A percentile compares a stretch with the other conserved stretches of the same genome.
Evolutionary conservation across 441 rosid genomes (phyloP).

Genomic region (Dalechampia spathulata): DNA sequence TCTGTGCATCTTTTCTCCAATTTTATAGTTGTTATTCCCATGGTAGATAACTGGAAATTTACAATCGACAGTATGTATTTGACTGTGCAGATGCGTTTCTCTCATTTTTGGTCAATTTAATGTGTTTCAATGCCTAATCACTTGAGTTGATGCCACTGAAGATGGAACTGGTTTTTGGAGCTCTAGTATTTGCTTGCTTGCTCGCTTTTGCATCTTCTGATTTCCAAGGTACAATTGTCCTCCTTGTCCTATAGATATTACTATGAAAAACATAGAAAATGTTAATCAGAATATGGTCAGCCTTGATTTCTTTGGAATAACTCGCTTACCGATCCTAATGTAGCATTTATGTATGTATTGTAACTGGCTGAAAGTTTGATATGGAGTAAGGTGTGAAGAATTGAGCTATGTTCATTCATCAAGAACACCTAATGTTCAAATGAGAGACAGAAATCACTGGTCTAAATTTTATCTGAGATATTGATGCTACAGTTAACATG

Average conservation of each 20-base stretch:
- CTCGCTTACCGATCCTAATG: background rate
- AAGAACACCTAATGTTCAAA: background rate
- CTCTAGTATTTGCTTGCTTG: conserved; percentile 39
- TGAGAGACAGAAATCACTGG: background rate
- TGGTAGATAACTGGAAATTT: background rate
- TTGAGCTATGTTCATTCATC: background rate
- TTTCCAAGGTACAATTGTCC: conserved; percentile 51
- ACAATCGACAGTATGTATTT: conserved; percentile 3
- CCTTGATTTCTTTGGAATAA: too few species aligned
- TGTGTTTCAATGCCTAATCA: conserved; percentile 10
- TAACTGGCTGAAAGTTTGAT: background rate
- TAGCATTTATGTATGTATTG: background rate
- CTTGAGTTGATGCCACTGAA: conserved; percentile 22
- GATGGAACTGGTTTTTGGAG: conserved; percentile 45
- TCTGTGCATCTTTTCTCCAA: background rate
- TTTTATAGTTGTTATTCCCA: background rate
- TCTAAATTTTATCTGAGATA: too few species aligned
- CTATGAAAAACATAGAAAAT: too few species aligned
- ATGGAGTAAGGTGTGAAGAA: background rate
- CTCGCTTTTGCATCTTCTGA: conserved; percentile 45
- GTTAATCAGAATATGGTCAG: too few species aligned
- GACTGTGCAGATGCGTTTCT: conserved; percentile 25
- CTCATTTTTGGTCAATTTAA: conserved; percentile 9
- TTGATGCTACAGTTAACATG: too few species aligned
- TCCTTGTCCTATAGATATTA: background rate